Base-by-base conservation (phyloP, 495 filamentous ascomycete species). In the Bathelium albidoporum region DNA sequence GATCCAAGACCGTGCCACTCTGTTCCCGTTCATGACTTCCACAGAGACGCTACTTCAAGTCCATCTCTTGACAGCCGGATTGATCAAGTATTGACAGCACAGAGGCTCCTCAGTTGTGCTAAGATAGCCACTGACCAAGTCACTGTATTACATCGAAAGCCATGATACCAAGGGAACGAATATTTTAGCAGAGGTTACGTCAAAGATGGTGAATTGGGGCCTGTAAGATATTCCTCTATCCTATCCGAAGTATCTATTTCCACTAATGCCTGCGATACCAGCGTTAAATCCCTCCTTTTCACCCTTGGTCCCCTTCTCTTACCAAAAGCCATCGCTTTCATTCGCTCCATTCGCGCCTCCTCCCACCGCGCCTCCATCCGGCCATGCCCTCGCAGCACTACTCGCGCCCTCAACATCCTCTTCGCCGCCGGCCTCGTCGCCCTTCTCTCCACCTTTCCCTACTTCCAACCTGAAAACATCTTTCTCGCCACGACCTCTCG, bases 281-380 rank as follows among this genome's bases (percentile, higher is more conserved):
- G 69, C 61, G 64, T 69, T 60, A 65, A 67, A 60, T 66, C 69
- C 26, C 80, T 96, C 72, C 76, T 89, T 69, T 79, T 95, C 73
- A 86, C 94, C 78, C 88, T 97, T 74, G 93, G 83, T 0, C 92
- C 93, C n/a, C 75, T 94, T 61, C 73, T 96, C 64, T 75, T 97
- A 59, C 89, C 89, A 34, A 87, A 88, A 59, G 74, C 83, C 59
- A 78, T 96, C 65, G 75, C 74, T 63, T 86, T 84, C 76, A 92
- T 93, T 76, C 86, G 88, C 66, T 77, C 78, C 43, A 62, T 83
- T 1, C 82, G 83, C 67, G 73, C 78, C 41, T 72, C 76, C 18
- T 74, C 79, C 1, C 69, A 66, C 45, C 70, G 69, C 60, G 71
- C 80, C 58, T 77, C 85, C n/a, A 75, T 89, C 60, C 83, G 80